phyloP scores from a whole-genome alignment of 148 eudicot genomes.

The Nepenthes mirabilis region DNA sequence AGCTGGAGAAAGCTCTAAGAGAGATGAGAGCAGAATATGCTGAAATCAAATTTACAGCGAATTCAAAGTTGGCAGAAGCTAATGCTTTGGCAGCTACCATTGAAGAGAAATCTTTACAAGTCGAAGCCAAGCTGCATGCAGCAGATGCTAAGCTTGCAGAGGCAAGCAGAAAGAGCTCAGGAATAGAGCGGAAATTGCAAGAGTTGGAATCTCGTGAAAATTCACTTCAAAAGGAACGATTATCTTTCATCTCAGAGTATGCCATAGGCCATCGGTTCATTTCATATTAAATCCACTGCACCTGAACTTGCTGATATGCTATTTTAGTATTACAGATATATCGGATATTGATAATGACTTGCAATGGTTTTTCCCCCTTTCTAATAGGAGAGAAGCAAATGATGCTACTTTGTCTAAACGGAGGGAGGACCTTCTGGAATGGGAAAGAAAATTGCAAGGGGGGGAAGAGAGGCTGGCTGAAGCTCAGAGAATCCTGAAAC shows the following conservation, averaged over 20 bases:
- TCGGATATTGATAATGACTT: background rate
- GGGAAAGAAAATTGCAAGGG: slow-evolving; percentile 84
- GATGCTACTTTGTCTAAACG: slow-evolving; percentile 54
- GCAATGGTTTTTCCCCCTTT: background rate
- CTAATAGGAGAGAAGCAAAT: slow-evolving; percentile 56
- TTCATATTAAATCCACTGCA: background rate
- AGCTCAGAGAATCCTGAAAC: slow-evolving; percentile 70
- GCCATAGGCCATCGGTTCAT: slow-evolving; percentile 3
- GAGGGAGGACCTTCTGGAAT: slow-evolving; percentile 79
- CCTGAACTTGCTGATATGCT: background rate
- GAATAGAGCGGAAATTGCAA: slow-evolving; percentile 61
- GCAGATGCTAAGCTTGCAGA: slow-evolving; percentile 92
- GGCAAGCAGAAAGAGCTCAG: slow-evolving; percentile 77
- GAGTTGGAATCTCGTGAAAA: slow-evolving; percentile 69
- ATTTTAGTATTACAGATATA: background rate
- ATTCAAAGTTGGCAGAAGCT: slow-evolving; percentile 86
- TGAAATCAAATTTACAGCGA: slow-evolving; percentile 85
- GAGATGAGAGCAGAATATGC: slow-evolving; percentile 95
- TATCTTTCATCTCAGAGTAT: slow-evolving; percentile 77
- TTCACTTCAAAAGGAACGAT: slow-evolving; percentile 67
- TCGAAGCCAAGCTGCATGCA: slow-evolving; percentile 74
- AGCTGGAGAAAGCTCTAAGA: slow-evolving; percentile 84
- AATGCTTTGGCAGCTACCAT: slow-evolving; percentile 66
- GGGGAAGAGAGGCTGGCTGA: slow-evolving; percentile 88
- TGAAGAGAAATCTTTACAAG: slow-evolving; percentile 90